Evolutionary conservation across 495 filamentous ascomycete species (phyloP).

Genomic region (Xylaria curta): DNA sequence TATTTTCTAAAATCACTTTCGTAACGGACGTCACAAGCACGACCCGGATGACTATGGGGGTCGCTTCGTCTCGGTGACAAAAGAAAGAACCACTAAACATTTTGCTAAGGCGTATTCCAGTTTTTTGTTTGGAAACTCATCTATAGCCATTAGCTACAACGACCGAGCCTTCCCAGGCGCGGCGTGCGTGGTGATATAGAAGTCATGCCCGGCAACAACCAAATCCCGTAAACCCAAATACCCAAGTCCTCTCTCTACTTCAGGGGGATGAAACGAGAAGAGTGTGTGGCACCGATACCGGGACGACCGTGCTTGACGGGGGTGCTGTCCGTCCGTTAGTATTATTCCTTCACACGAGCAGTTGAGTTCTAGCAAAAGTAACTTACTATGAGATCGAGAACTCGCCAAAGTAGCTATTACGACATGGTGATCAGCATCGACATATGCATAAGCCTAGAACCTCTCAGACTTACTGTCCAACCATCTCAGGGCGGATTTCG

Average conservation of each 20-base stretch:
- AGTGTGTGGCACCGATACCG: conserved; percentile 99
- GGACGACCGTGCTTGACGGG: conserved; percentile 99
- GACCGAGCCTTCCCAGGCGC: conserved; percentile 3
- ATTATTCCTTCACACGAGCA: background rate
- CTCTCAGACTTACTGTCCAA: conserved; percentile 67
- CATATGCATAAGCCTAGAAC: background rate
- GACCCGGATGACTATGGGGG: conserved; percentile 12
- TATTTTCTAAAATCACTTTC: conserved; percentile 28
- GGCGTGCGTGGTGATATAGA: conserved; percentile 16
- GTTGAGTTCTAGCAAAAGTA: background rate
- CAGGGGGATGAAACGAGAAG: conserved; percentile 99
- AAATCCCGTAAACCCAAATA: conserved; percentile 22
- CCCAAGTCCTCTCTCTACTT: conserved; percentile 70
- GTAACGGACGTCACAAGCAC: conserved; percentile 26
- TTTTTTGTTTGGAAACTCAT: conserved; percentile 21
- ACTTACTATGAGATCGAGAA: conserved; percentile 99
- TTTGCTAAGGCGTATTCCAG: conserved; percentile 23
- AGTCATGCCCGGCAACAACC: conserved; percentile 24
- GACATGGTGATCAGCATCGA: conserved; percentile 7
- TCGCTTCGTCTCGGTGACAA: conserved; percentile 18
- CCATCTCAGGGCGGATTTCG: conserved; percentile 99
- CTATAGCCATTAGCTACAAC: conserved; percentile 30
- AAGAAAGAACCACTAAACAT: conserved; percentile 26
- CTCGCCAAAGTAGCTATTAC: conserved; percentile 82
- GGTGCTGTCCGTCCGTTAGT: conserved; percentile 69